phyloP scores from a whole-genome alignment of 768 basidiomycete species.

The Lactarius akahatsu region DNA sequence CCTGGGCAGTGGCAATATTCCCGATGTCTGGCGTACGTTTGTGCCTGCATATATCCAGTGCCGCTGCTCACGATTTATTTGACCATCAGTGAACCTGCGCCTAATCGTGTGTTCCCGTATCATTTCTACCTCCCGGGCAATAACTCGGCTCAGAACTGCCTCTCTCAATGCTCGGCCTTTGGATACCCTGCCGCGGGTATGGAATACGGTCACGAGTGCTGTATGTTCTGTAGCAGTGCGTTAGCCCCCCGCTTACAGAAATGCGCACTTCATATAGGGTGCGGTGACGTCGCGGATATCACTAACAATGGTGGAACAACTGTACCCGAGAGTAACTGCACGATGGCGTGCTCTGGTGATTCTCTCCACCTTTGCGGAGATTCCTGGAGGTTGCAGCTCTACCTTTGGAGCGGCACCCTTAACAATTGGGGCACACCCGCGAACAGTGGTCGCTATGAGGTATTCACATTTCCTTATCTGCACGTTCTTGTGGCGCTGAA shows the following conservation, averaged over 20 bases:
- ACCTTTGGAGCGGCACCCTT: background rate
- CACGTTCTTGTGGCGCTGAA: background rate
- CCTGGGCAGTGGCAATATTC: slow-evolving; percentile 66
- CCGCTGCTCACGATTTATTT: background rate
- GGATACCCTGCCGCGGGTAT: slow-evolving; percentile 72
- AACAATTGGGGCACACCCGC: background rate
- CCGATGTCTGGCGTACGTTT: slow-evolving; percentile 61
- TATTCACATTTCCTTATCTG: background rate
- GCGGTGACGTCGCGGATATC: slow-evolving; percentile 65
- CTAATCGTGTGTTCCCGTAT: slow-evolving; percentile 57
- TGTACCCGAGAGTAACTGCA: slow-evolving; percentile 42
- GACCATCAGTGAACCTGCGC: slow-evolving; percentile 47
- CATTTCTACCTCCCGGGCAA: slow-evolving; percentile 57
- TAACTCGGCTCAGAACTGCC: slow-evolving; percentile 63
- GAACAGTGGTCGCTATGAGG: background rate
- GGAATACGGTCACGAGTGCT: slow-evolving; percentile 73
- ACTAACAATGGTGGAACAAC: slow-evolving; percentile 36
- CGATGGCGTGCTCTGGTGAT: slow-evolving; percentile 64
- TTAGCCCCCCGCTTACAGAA: background rate
- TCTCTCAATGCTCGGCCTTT: slow-evolving; percentile 65
- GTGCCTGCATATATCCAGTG: no score
- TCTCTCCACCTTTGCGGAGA: slow-evolving; percentile 68
- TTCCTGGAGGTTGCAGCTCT: slow-evolving; percentile 29
- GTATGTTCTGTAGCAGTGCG: slow-evolving; percentile 40
- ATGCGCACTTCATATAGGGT: slow-evolving; percentile 44